Evolutionary conservation across 257 asterid species (phyloP), one percentile per base, ranked within the genome.

Genomic region (Jacaranda copaia): DNA sequence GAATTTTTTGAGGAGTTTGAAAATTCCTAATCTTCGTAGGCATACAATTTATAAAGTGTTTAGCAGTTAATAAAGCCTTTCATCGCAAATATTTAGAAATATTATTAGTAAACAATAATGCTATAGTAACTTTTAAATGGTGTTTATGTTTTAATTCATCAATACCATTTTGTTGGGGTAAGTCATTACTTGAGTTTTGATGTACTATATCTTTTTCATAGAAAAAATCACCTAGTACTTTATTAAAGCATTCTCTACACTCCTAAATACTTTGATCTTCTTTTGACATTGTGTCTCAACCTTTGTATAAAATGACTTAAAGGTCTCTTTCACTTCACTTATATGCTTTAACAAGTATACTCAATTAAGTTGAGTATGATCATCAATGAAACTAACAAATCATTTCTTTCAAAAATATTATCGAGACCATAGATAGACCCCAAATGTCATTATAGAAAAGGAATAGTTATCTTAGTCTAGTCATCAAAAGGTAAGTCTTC

Each of bases 381-480:
- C 81, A 36, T 69, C 77, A 46, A 45, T 69, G 4, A 67, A 59
- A 1, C 51, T 77, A 0, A 77, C 36, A 60, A 77, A 77, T 68
- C n/a, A 16, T 57, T 32, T 46, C 6, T 6, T 18, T 14, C 64
- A n/a, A n/a, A 42, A 16, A 55, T 4, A 13, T 3, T 5, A 60
- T 57, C 4, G 48, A 1, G 4, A 68, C 19, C 10, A 8, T 56
- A 2, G 15, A 57, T 0, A 48, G 66, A 8, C 70, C 70, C 70
- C 40, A 56, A 10, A 77, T 42, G 43, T 77, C 62, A 68, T 62
- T 77, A n/a, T n/a, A n/a, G n/a, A n/a, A n/a, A n/a, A n/a, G n/a
- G n/a, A n/a, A n/a, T n/a, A n/a, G n/a, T n/a, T n/a, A n/a, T n/a
- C n/a, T n/a, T n/a, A n/a, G n/a, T n/a, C n/a, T n/a, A n/a, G n/a